Evolutionary conservation across 495 filamentous ascomycete species (phyloP).

Genomic region (Penicillium argentinense): DNA sequence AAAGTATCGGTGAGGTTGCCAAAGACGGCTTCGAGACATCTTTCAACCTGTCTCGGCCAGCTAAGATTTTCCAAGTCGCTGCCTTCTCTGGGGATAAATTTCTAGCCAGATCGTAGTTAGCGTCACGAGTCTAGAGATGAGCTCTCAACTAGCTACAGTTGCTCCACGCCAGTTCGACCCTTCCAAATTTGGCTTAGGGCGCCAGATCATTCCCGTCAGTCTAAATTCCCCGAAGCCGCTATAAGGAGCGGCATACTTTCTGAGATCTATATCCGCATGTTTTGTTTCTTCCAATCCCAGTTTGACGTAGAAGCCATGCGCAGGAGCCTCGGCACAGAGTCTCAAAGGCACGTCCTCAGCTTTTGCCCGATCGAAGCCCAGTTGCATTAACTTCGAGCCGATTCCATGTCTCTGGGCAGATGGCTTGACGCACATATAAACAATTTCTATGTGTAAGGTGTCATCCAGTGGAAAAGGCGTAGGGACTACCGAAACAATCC

Average conservation of each 20-base stretch:
- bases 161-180: too few relatives aligned
- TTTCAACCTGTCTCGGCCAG: too few relatives aligned
- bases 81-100: too few relatives aligned
- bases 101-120: too few relatives aligned
- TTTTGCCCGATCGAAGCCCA: constrained; percentile 13
- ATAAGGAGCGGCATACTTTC: constrained; percentile 17
- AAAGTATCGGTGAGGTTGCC: too few relatives aligned
- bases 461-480: too few relatives aligned
- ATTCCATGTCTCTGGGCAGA: constrained; percentile 13
- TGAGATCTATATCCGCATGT: constrained; percentile 22
- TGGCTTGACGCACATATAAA: constrained; percentile 20
- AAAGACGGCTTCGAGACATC: too few relatives aligned
- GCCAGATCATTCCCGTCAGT: constrained; percentile 20
- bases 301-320: constrained; percentile 15
- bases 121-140: too few relatives aligned
- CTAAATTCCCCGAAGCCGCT: constrained; percentile 23
- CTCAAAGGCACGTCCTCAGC: constrained; percentile 7
- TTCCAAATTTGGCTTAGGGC: not conserved
- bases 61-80: too few relatives aligned
- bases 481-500: constrained; percentile 21
- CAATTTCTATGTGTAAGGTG: constrained; percentile 12
- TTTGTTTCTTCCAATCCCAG: constrained; percentile 16
- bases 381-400: constrained; percentile 12
- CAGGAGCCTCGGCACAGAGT: constrained; percentile 17
- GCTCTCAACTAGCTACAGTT: too few relatives aligned